Evolutionary conservation across 768 basidiomycete species (phyloP), one percentile per base, ranked within the genome.

Genomic region (Strobilomyces dryophilus): DNA sequence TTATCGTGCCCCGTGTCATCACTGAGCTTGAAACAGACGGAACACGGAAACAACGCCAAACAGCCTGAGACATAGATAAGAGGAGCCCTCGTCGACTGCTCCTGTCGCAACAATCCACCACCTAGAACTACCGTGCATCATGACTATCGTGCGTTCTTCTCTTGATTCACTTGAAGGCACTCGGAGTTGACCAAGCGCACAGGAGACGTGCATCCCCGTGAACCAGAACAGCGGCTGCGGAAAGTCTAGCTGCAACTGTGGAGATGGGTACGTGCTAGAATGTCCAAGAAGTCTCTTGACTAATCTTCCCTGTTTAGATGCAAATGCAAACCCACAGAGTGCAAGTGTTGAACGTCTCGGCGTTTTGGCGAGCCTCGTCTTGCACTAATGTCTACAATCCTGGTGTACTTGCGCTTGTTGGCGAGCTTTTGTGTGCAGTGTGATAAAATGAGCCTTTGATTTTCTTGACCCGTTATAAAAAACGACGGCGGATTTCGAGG

Each of bases 171-270:
- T 31, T 9, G 31, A 0, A 32, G 5, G 8, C 10, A 47, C 31
- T 8, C 9, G 12, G 10, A 7, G n/a, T 15, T 43, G 21, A 55
- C 34, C 2, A 2, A 35, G 17, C 20, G 10, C 18, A 18, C 12
- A 56, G 55, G 35, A 45, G 24, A 17, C 17, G 1, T 50, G 24
- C 4, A 35, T 31, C n/a, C 54, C 46, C 12, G 47, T 56, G 8
- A 57, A 56, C 54, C 55, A 49, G 55, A n/a, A n/a, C n/a, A 41
- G 21, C 27, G n/a, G 14, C 20, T 56, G 54, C 7, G 55, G 55
- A 49, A 56, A 7, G 12, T 0, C 12, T 14, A 21, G 11, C 4
- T 56, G 55, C 37, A 35, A 1, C 17, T 56, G 55, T 26, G 40
- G 29, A 32, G 14, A 20, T 17, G 17, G 10, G 55, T 56, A 5